Conservation (phyloP, 140 eudicot species). For the Senecio squalidus region DNA sequence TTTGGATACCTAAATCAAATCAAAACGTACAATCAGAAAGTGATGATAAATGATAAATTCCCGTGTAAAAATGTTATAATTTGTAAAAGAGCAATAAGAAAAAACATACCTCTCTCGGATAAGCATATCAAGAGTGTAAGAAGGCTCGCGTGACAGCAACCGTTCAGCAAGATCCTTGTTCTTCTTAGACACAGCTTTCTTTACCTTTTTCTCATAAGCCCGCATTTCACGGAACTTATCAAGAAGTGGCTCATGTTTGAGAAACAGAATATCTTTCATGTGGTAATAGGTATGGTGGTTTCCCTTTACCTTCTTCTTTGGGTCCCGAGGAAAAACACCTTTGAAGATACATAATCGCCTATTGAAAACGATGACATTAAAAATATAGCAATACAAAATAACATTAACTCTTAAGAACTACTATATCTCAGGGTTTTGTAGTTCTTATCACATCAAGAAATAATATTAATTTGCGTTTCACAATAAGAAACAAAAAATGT, state of each 20-base stretch:
- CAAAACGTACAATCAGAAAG: slow-evolving; percentile 4
- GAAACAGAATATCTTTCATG: slow-evolving; percentile 72
- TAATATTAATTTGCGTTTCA: no score
- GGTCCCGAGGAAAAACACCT: slow-evolving; percentile 87
- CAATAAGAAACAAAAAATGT: no score
- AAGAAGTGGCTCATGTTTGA: slow-evolving; percentile 75
- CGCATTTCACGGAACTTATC: slow-evolving; percentile 69
- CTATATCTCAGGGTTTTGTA: no score
- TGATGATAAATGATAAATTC: background rate
- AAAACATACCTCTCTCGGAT: slow-evolving; percentile 74
- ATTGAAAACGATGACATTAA: background rate
- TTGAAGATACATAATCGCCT: slow-evolving; percentile 89
- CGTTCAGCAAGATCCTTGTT: slow-evolving; percentile 84
- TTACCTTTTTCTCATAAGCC: slow-evolving; percentile 65
- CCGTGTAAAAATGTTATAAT: background rate
- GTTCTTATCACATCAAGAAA: no score
- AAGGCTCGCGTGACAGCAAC: slow-evolving; percentile 54
- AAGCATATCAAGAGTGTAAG: slow-evolving; percentile 70
- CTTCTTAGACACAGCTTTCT: slow-evolving; percentile 75
- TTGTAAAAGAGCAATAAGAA: background rate
- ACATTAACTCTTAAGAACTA: no score
- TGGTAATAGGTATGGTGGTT: slow-evolving; percentile 95
- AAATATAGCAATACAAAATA: background rate
- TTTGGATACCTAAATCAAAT: slow-evolving; percentile 63
- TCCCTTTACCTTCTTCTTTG: slow-evolving; percentile 94